Evolutionary conservation across 192 early-diverging fungal genomes (phyloP).

Genomic region (Entrophospora sp.): DNA sequence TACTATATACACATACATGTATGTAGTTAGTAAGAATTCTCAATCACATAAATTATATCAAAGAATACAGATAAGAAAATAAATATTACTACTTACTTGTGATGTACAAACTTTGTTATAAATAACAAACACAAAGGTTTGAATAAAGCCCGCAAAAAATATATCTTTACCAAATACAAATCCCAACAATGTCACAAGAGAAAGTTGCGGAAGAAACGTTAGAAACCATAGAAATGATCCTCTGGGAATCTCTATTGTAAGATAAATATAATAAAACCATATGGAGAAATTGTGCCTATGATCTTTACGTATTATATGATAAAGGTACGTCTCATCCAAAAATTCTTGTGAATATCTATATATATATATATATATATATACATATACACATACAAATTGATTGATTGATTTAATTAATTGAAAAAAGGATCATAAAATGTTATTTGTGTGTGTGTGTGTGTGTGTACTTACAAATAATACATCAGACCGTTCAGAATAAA

Average conservation of each 20-base stretch:
- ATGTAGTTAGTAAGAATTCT: too few species aligned
- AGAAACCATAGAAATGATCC: conserved; percentile 51
- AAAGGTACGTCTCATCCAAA: conserved; percentile 84
- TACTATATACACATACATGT: conserved; percentile 49
- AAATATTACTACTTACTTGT: conserved; percentile 45
- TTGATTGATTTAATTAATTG: too few species aligned
- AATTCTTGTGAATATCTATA: conserved; percentile 75
- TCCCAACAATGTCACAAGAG: conserved; percentile 56
- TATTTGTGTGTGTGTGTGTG: not conserved
- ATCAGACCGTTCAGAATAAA: conserved; percentile 55
- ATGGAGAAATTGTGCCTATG: conserved; percentile 98
- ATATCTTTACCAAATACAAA: conserved; percentile 70
- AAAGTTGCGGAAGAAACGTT: conserved; percentile 80
- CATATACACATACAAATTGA: too few species aligned
- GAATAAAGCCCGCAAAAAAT: conserved; percentile 80
- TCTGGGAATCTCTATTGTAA: conserved; percentile 49
- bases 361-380: conserved; percentile 13
- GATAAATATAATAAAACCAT: conserved; percentile 94
- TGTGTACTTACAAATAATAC: conserved; percentile 49
- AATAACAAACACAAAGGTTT: conserved; percentile 94
- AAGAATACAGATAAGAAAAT: not conserved
- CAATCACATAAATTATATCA: too few species aligned
- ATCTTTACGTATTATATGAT: conserved; percentile 92
- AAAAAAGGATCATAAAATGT: not conserved
- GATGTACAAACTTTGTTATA: conserved; percentile 97